Base-by-base conservation (phyloP, 495 filamentous ascomycete genomes). In the Lasiosphaeria hispida region DNA sequence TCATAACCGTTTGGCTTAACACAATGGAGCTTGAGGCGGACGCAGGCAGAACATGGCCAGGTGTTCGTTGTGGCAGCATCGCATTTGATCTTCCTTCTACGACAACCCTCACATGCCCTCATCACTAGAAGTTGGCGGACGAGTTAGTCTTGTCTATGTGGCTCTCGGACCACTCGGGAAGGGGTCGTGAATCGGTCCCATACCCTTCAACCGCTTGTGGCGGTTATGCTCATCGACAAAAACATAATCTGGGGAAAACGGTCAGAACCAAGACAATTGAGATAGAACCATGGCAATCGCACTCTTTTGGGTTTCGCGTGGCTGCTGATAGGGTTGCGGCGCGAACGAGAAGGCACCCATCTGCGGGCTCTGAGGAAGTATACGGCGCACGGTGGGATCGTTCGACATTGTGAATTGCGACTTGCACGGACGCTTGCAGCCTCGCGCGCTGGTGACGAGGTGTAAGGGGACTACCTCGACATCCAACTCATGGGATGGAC, bases 151-250 rank as follows among this genome's bases (percentile, higher is more conserved):
- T 55, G 57, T 14, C 30, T 5, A 52, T 34, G 14, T 17, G 18
- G 18, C 13, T 30, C 33, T 40, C 7, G 47, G 5, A 39, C 13
- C 15, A 17, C 35, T 8, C 33, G 35, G 35, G 11, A 17, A 23
- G 19, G 17, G 42, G 18, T 30, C 23, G 18, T n/a, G 36, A 18
- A 18, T 8, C n/a, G 23, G 35, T 51, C 53, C 43, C 73, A 66
- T 84, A 96, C 92, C 92, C 79, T 99, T 99, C 53, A 97, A 76
- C 61, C 94, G 82, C 76, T 97, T 97, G 75, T 99, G 94, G 43
- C 94, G 86, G 73, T 97, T 99, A 70, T 99, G 93, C 73, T 99
- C 94, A 72, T 99, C 95, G 50, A 99, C 94, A 66, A 99, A 99
- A 45, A 99, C 94, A 88, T 96, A 98, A 68, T 96, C 92, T 97